Base-by-base conservation (phyloP, 2,329 filamentous ascomycete genomes). In the Clonostachys sp. region DNA sequence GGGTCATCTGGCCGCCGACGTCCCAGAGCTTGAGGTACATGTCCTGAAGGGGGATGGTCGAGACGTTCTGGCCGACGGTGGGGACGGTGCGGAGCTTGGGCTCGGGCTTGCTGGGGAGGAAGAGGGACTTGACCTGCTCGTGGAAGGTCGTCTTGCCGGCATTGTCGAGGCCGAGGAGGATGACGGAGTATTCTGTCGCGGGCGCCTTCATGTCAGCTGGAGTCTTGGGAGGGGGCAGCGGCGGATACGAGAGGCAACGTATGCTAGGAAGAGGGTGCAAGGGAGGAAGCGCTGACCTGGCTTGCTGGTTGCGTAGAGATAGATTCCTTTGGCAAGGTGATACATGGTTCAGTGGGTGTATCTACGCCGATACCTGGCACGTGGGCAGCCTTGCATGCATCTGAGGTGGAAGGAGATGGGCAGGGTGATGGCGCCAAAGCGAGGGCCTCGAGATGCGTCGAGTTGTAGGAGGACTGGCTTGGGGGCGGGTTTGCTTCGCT, bases 11-110 rank as follows among this genome's bases (percentile, higher is more conserved):
- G 7, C 94, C 94, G 54, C 94, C 94, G 1, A 99, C 90, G 64
- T 99, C 94, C 94, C 94, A 97, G 59, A 99, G 87, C 75, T 96
- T 96, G 62, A 99, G 78, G 74, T 97, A 96, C 83, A 96, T 92
- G 66, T 96, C 90, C 14, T 90, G 87, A 20, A 97, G 78, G 18
- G 87, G 83, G 63, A 99, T 89, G 42, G 91, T 94, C 52, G 89
- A 88, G 54, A 97, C 91, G 70, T 97, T 97, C 67, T 97, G 94
- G 55, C 94, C 94, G 58, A 97, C 92, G 17, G 94, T 99, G 30
- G 94, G 94, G 8, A 97, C 92, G 41, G 92, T 96, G 65, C 94
- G 91, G 56, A 74, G 82, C 70, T 77, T 91, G 61, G 73, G 88
- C 65, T 72, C 80, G 46, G 74, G 79, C 48, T 70, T 72, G 52